Evolutionary conservation across 345 rosid species (phyloP), one percentile per base, ranked within the genome.

Genomic region (Boechera divaricarpa): DNA sequence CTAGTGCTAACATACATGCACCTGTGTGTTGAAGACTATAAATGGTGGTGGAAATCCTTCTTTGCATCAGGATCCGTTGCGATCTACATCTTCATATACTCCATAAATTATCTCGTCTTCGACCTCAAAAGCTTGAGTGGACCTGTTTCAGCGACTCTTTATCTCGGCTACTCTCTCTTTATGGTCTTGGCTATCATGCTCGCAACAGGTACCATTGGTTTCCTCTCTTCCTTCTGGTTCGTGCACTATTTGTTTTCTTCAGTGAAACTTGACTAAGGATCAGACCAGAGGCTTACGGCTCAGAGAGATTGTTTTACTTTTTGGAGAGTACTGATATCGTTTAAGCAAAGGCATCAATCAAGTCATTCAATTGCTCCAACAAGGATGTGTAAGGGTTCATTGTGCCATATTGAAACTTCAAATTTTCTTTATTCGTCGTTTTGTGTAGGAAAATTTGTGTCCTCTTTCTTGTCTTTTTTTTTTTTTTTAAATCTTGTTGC

Each of bases 11-110:
- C 93, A 44, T 89, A 89, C 87, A 87, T 89, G 91, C 93, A 89
- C 73, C 86, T 88, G 9, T 89, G 93, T 15, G 91, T 89, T 7
- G 93, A 89, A 74, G 93, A 89, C 75, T 89, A 87, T 82, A 85
- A 82, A 64, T 89, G 93, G 93, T 89, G 93, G 93, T 89, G 93
- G 93, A 89, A 89, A 47, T 84, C 93, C 6, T 89, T 89, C 83
- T 87, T 87, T 77, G 93, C 93, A 8, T 89, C 93, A 2, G 93
- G 93, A 69, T 89, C 93, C 5, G 93, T 89, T 48, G 89, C 93
- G 7, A 78, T 87, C 60, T 89, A 89, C 84, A 84, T 89, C 68
- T 89, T 89, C 87, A 58, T 83, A 54, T 89, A 89, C 80, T 85
- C 93, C 72, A 67, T 87, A 6, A 89, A 89, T 58, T 89, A 89